phyloP scores from a whole-genome alignment of 2,329 filamentous ascomycete species.

The Phaeosphaeria sp. region DNA sequence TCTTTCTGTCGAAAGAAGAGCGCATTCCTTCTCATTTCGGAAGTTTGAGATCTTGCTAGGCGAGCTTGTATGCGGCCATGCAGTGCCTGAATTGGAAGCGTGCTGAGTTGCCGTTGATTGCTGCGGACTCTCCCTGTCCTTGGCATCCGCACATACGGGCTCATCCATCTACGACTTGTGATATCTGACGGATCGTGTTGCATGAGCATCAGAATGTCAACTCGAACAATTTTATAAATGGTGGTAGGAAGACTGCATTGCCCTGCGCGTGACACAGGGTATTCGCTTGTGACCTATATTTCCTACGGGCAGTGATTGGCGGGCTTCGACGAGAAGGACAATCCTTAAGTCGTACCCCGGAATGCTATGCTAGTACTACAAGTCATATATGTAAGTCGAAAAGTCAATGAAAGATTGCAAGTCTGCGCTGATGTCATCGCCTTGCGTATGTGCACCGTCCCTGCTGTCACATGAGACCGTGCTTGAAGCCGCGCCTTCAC shows the following conservation, averaged over 20 bases:
- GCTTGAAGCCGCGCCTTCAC: background rate
- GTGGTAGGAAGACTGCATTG: too few species aligned
- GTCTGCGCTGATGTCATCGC: background rate
- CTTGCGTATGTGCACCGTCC: background rate
- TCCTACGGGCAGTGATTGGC: too few species aligned
- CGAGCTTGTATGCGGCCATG: background rate
- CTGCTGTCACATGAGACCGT: background rate
- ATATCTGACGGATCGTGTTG: background rate
- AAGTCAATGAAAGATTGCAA: background rate
- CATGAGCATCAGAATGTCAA: background rate
- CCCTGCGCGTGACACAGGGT: too few species aligned
- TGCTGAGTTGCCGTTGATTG: background rate
- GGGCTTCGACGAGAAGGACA: too few species aligned
- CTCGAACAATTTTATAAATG: background rate
- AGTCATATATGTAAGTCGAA: background rate
- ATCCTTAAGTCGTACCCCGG: too few species aligned
- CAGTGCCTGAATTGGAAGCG: background rate
- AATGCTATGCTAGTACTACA: too few species aligned
- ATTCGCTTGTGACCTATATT: too few species aligned
- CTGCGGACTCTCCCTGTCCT: background rate
- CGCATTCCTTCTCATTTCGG: background rate
- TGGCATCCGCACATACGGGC: background rate
- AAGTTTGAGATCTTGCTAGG: background rate
- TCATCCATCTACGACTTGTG: too few species aligned
- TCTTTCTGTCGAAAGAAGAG: background rate